Evolutionary conservation across 331 rosid species (phyloP).

Genomic region (Acacia pycnantha): DNA sequence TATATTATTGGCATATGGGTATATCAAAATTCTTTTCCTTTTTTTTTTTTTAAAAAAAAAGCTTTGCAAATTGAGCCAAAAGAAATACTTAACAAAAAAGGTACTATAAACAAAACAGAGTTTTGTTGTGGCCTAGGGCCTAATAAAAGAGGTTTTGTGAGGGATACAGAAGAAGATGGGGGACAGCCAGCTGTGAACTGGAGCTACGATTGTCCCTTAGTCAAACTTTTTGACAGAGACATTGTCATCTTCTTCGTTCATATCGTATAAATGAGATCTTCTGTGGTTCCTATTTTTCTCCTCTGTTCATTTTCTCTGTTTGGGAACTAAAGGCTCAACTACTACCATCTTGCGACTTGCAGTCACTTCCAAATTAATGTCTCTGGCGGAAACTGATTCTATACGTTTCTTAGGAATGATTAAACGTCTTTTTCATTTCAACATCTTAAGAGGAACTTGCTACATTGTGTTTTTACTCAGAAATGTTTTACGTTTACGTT

Average conservation of each 20-base stretch:
- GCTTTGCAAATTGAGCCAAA: background rate
- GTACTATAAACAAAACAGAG: background rate
- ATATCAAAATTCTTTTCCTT: background rate
- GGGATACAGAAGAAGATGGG: background rate
- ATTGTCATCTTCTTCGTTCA: background rate
- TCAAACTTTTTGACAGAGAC: background rate
- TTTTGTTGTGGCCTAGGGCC: background rate
- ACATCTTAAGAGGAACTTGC: background rate
- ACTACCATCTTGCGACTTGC: constrained; percentile 19
- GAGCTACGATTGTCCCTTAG: background rate
- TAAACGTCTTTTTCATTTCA: background rate
- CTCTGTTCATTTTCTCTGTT: background rate
- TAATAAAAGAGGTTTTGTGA: background rate
- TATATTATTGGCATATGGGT: background rate
- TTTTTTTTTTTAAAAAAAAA: no score
- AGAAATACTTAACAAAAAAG: background rate
- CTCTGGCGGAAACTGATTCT: background rate
- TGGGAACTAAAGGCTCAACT: constrained; percentile 1
- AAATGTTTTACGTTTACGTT: background rate
- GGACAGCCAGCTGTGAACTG: constrained; percentile 17
- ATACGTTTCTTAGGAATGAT: background rate
- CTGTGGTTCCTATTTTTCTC: constrained; percentile 8
- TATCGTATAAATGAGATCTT: constrained; percentile 8
- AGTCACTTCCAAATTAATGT: background rate
- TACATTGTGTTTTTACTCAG: background rate